Conservation (phyloP, 805 yeast species). For the Gaillardinia entomophila region DNA sequence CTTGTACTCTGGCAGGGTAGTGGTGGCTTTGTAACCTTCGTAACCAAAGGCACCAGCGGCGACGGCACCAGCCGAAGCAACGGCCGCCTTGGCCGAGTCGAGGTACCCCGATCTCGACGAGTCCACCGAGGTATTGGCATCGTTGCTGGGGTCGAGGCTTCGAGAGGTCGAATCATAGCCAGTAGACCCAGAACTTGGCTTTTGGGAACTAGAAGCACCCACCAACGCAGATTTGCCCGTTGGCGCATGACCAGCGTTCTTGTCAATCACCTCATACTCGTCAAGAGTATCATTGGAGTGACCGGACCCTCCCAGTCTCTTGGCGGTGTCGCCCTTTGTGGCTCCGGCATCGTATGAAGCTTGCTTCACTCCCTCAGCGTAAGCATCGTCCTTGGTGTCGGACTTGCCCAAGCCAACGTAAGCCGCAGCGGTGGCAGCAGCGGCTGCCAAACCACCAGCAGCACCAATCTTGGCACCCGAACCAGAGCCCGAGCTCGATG, state of each 20-base stretch:
- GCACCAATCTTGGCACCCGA: constrained; percentile 1
- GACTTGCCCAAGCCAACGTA: constrained; percentile 4
- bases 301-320: neutral
- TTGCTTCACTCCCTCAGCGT: constrained; percentile 9
- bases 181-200: too few relatives aligned
- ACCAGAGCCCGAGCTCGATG: neutral
- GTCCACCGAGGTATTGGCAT: neutral
- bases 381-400: constrained; percentile 9
- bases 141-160: neutral
- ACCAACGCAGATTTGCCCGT: constrained; percentile 1
- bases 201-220: neutral
- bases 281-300: neutral
- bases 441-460: constrained; percentile 4
- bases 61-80: constrained; percentile 15
- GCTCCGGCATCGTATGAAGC: constrained; percentile 15
- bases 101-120: constrained; percentile 2
- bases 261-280: neutral
- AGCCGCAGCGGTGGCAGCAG: constrained; percentile 9
- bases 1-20: constrained; percentile 3
- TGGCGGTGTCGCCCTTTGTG: neutral
- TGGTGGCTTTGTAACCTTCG: constrained; percentile 8
- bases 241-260: constrained; percentile 6
- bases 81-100: constrained; percentile 9
- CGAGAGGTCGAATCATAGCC: constrained; percentile 1
- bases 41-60: constrained; percentile 16